Percentiles rank a stretch among this genome's conserved stretches.
Evolutionary conservation across 78 protist genomes (phyloP).

Genomic region (Dictyostelium brefeldianum): DNA sequence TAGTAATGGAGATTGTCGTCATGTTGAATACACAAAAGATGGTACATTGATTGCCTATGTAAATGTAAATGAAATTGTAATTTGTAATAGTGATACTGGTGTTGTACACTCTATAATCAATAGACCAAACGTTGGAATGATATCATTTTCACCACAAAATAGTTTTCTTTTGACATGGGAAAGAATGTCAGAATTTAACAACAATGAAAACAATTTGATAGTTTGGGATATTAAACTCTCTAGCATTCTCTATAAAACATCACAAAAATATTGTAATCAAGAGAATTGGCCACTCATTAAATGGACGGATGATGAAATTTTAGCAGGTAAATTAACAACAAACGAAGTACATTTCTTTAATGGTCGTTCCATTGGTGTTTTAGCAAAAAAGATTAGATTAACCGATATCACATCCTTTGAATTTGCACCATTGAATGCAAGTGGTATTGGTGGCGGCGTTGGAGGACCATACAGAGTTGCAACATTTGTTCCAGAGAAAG

Average conservation of each 20-base stretch:
- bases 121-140: constrained; percentile 39
- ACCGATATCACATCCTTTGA: constrained; percentile 27
- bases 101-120: neutral
- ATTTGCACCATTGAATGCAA: constrained; percentile 39
- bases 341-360: constrained; percentile 71
- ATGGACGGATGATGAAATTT: constrained; percentile 78
- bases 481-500: constrained; percentile 66
- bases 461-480: constrained; percentile 42
- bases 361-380: constrained; percentile 62
- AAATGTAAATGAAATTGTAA: constrained; percentile 16
- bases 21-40: constrained; percentile 50
- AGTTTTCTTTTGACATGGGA: constrained; percentile 82
- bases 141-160: constrained; percentile 70
- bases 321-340: constrained; percentile 42
- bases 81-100: constrained; percentile 19
- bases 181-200: constrained; percentile 25
- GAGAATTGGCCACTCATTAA: constrained; percentile 71
- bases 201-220: constrained; percentile 58
- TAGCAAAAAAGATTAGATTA: constrained; percentile 53
- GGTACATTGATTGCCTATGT: constrained; percentile 75
- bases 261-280: constrained; percentile 29
- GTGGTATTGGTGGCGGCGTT: constrained; percentile 14
- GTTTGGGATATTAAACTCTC: constrained; percentile 41
- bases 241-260: neutral
- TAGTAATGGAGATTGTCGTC: constrained; percentile 34